phyloP scores from a whole-genome alignment of 106 monocot species.

The Iris macrosiphon region DNA sequence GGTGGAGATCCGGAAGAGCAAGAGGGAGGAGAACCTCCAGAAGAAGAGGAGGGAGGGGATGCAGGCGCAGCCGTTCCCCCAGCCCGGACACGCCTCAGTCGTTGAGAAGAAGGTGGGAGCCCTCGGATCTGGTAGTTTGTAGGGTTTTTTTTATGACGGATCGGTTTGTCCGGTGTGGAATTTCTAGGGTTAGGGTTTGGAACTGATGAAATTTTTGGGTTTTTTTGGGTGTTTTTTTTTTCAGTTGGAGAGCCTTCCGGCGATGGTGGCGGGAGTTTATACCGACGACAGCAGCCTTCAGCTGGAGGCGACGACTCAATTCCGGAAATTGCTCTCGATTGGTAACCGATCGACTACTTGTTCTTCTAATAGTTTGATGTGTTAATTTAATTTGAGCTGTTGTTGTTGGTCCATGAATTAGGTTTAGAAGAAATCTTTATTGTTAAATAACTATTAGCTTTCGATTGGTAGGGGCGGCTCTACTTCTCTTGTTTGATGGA shows the following conservation, averaged over 20 bases:
- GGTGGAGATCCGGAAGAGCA: conserved; percentile 65
- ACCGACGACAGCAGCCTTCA: conserved; percentile 33
- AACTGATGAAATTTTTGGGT: background rate
- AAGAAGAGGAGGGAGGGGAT: conserved; percentile 67
- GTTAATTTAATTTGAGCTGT: too few species aligned
- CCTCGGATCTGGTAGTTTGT: conserved; percentile 6
- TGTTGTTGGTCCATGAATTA: background rate
- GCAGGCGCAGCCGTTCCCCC: conserved; percentile 26
- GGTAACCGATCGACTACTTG: conserved; percentile 16
- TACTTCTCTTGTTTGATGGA: background rate
- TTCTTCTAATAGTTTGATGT: too few species aligned
- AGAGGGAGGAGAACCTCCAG: conserved; percentile 52
- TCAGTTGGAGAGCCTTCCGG: conserved; percentile 56
- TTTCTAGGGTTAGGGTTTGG: conserved; percentile 7
- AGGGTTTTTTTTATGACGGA: background rate
- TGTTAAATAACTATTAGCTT: background rate
- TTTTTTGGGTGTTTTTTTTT: background rate
- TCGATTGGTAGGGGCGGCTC: background rate
- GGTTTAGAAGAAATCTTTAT: background rate
- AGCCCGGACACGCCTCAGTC: conserved; percentile 4
- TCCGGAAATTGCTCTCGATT: conserved; percentile 63
- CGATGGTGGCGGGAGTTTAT: conserved; percentile 57
- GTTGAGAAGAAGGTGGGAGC: conserved; percentile 45
- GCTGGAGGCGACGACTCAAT: conserved; percentile 64
- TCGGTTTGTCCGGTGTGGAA: background rate